Conservation (phyloP, 2,329 filamentous ascomycete genomes). For the Capronia epimyces region DNA sequence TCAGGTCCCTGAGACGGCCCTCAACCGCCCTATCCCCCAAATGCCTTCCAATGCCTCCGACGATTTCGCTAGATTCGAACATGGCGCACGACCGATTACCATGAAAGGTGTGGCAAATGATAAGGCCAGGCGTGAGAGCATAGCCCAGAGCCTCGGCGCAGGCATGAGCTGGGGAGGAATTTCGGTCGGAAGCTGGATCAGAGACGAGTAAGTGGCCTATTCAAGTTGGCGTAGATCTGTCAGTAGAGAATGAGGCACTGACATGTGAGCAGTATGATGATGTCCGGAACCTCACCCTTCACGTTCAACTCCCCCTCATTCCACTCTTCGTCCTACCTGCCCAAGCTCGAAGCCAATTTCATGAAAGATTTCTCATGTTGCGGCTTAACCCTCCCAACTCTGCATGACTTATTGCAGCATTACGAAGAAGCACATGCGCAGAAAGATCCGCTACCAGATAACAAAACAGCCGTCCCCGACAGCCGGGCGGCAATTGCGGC, state of each 20-base stretch:
- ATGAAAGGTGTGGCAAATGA: constrained; percentile 47
- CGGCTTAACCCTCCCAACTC: constrained; percentile 77
- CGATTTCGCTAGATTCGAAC: constrained; percentile 25
- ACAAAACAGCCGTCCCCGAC: constrained; percentile 44
- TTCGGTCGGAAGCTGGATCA: constrained; percentile 93
- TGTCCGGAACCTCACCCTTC: constrained; percentile 94
- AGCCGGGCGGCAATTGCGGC: constrained; percentile 47
- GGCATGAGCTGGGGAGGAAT: constrained; percentile 97
- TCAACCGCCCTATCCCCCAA: constrained; percentile 25
- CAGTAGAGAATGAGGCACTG: not conserved
- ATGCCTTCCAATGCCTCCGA: constrained; percentile 28
- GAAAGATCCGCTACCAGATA: constrained; percentile 49
- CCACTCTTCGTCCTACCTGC: constrained; percentile 92
- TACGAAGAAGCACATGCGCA: constrained; percentile 93
- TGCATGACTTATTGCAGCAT: constrained; percentile 92
- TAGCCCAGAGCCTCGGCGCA: constrained; percentile 58
- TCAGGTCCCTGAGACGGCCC: constrained; percentile 15
- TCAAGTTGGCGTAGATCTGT: not conserved
- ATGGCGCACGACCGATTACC: constrained; percentile 57
- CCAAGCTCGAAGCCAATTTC: constrained; percentile 93
- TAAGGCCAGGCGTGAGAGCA: constrained; percentile 50
- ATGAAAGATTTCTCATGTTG: constrained; percentile 98
- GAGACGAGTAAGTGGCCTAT: constrained; percentile 79
- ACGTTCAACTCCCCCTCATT: constrained; percentile 74
- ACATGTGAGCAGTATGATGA: constrained; percentile 65